Conservation (phyloP, 345 rosid genomes). For the Toxicodendron radicans region DNA sequence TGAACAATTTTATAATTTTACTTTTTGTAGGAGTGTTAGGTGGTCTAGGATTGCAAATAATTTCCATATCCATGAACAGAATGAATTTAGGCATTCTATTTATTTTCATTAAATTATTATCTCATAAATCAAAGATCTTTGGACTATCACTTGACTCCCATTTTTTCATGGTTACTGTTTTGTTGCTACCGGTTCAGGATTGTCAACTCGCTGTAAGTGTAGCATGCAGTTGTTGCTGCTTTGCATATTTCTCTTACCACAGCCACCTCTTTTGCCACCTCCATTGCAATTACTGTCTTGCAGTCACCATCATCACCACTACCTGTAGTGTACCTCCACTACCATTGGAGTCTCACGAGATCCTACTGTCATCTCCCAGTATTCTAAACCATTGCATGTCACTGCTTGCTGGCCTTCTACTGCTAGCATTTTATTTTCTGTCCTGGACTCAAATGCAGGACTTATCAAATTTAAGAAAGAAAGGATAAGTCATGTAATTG, state of each 20-base stretch:
- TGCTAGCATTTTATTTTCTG: background rate
- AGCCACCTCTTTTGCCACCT: background rate
- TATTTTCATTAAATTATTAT: background rate
- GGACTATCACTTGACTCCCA: background rate
- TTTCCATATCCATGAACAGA: background rate
- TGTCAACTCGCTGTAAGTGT: background rate
- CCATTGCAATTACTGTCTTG: background rate
- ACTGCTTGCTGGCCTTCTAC: background rate
- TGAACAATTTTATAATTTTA: too few relatives aligned
- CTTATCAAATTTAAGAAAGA: background rate
- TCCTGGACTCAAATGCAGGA: background rate
- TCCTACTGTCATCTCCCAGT: background rate
- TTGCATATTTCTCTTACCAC: background rate
- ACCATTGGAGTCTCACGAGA: background rate
- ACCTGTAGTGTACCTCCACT: background rate
- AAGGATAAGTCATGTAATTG: background rate
- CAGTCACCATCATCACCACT: background rate
- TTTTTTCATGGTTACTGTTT: background rate
- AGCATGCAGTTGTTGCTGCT: background rate
- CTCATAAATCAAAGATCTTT: too few relatives aligned
- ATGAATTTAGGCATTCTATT: background rate
- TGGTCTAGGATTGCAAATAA: background rate
- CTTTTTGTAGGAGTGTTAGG: background rate
- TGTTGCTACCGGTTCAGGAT: background rate
- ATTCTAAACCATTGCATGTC: background rate